A percentile compares a stretch with the other conserved stretches of the same genome.
phyloP scores from a whole-genome alignment of 1,284 basidiomycete genomes.

The Neolentinus lepideus region DNA sequence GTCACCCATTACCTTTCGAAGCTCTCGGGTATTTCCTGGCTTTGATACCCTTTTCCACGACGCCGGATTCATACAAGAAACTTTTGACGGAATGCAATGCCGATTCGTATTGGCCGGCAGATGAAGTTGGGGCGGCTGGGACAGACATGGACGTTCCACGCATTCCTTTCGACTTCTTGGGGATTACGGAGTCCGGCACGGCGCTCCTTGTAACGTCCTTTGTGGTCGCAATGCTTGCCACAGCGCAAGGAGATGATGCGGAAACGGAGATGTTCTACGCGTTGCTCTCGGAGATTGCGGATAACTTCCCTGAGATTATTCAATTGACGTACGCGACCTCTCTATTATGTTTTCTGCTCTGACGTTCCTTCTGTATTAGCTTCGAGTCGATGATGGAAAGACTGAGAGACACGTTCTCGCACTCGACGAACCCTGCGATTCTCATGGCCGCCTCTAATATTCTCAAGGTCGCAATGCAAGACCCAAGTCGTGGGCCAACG shows the following conservation, averaged over 20 bases:
- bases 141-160: constrained; percentile 47
- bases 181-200: constrained; percentile 54
- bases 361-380: constrained; percentile 27
- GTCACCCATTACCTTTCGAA: constrained; percentile 40
- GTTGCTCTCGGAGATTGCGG: constrained; percentile 70
- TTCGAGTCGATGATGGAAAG: constrained; percentile 77
- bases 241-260: constrained; percentile 74
- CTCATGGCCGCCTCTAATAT: constrained; percentile 68
- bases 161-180: constrained; percentile 54
- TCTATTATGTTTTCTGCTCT: constrained; percentile 6
- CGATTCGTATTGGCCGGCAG: constrained; percentile 40
- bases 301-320: constrained; percentile 68
- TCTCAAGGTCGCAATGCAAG: constrained; percentile 61
- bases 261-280: constrained; percentile 80
- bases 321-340: constrained; percentile 55
- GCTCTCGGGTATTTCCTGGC: constrained; percentile 80
- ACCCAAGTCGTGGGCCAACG: constrained; percentile 33
- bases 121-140: constrained; percentile 15
- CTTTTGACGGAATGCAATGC: constrained; percentile 59
- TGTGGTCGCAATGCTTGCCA: constrained; percentile 67
- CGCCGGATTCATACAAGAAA: constrained; percentile 42
- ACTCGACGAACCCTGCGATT: constrained; percentile 66
- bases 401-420: constrained; percentile 71
- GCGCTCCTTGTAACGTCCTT: constrained; percentile 76
- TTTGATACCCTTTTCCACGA: constrained; percentile 64